A percentile compares a stretch with the other conserved stretches of the same genome.
Evolutionary conservation across 768 basidiomycete species (phyloP).

Genomic region (Leccinum olivaceopallidum): DNA sequence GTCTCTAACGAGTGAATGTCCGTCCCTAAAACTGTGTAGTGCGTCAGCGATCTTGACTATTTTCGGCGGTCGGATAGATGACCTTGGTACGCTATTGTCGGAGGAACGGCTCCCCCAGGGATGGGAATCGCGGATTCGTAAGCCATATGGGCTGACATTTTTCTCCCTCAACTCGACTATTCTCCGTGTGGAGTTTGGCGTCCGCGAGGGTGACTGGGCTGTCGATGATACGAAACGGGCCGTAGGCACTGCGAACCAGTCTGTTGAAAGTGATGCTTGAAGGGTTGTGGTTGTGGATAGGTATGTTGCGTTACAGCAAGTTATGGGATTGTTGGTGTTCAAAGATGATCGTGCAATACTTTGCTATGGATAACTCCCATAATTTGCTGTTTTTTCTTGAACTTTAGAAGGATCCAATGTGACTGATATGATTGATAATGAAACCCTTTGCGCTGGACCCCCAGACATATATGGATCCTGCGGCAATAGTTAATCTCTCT

Average conservation of each 20-base stretch:
- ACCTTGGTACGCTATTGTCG: slow-evolving; percentile 51
- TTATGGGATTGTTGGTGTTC: neutral
- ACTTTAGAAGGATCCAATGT: neutral
- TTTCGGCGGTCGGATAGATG: slow-evolving; percentile 61
- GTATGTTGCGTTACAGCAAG: neutral
- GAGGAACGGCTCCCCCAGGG: slow-evolving; percentile 70
- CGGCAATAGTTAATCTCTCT: no score
- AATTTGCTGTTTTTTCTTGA: neutral
- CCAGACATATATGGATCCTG: neutral
- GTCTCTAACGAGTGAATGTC: neutral
- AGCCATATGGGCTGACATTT: slow-evolving; percentile 59
- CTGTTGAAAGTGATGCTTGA: neutral
- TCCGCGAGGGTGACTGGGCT: slow-evolving; percentile 19
- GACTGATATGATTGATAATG: neutral
- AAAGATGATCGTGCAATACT: neutral
- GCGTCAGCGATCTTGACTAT: slow-evolving; percentile 61
- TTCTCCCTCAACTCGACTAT: slow-evolving; percentile 45
- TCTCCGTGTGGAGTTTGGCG: slow-evolving; percentile 6
- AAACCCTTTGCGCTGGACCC: no score
- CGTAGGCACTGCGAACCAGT: neutral
- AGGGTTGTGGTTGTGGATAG: neutral
- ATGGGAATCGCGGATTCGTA: slow-evolving; percentile 64
- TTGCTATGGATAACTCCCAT: neutral
- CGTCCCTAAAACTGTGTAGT: slow-evolving; percentile 33
- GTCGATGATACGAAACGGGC: neutral